phyloP scores from a whole-genome alignment of 176 grass and related monocot genomes.

The Phyllostachys edulis region DNA sequence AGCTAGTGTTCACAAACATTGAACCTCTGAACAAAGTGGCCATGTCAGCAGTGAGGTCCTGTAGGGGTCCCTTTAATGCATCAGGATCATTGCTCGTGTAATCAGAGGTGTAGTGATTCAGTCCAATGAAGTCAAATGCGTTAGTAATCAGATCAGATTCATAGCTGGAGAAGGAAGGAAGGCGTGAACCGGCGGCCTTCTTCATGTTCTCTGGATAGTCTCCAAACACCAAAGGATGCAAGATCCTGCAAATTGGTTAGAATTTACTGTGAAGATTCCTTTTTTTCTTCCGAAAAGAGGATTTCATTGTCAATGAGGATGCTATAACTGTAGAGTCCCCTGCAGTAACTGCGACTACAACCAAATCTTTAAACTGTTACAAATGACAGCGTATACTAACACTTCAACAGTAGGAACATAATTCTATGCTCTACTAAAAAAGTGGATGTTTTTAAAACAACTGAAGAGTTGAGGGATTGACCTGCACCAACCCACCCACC shows the following conservation, averaged over 20 bases:
- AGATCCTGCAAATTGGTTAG: constrained; percentile 32
- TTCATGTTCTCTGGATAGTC: constrained; percentile 56
- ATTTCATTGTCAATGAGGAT: too few species aligned
- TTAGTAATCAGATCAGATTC: constrained; percentile 43
- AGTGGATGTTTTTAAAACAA: too few species aligned
- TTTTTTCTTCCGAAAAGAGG: too few species aligned
- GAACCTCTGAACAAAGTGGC: constrained; percentile 3
- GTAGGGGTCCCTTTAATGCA: neutral
- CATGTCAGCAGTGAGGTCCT: constrained; percentile 17
- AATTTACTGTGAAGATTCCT: neutral
- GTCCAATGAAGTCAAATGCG: constrained; percentile 52
- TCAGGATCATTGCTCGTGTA: constrained; percentile 39
- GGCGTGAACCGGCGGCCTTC: constrained; percentile 33
- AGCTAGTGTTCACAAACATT: neutral
- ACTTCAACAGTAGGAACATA: too few species aligned
- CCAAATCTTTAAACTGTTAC: too few species aligned
- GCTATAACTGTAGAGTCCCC: too few species aligned
- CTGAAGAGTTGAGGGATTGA: too few species aligned
- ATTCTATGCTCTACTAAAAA: neutral
- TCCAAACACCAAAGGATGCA: constrained; percentile 48
- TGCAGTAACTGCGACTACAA: too few species aligned
- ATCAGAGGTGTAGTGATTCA: constrained; percentile 54
- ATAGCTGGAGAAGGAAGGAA: constrained; percentile 38
- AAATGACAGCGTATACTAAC: too few species aligned
- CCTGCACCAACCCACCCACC: too few species aligned